Conservation (phyloP, 2,329 filamentous ascomycete genomes). For the Claviceps pusilla region DNA sequence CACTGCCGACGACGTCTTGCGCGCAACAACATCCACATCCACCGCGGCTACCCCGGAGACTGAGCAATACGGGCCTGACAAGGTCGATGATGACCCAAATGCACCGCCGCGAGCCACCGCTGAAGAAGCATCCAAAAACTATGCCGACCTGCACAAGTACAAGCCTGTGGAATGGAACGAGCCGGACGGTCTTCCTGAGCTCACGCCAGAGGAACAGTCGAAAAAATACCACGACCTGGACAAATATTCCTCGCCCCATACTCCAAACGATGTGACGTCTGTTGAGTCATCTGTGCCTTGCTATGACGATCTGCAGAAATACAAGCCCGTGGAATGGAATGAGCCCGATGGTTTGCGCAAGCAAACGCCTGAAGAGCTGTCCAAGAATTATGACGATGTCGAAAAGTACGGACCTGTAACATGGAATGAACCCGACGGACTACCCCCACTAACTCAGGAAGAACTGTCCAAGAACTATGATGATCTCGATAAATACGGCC, state of each 20-base stretch:
- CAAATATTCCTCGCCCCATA: slow-evolving; percentile 19
- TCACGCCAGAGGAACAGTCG: slow-evolving; percentile 16
- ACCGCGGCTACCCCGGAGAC: slow-evolving; percentile 13
- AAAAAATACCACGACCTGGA: slow-evolving; percentile 21
- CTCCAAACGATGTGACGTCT: slow-evolving; percentile 13
- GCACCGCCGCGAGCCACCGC: slow-evolving; percentile 13
- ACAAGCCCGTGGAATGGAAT: slow-evolving; percentile 23
- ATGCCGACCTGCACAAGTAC: slow-evolving; percentile 28
- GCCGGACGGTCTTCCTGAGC: slow-evolving; percentile 15
- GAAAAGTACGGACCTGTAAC: slow-evolving; percentile 20
- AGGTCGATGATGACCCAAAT: slow-evolving; percentile 17
- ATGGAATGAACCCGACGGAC: slow-evolving; percentile 24
- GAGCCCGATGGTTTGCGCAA: slow-evolving; percentile 25
- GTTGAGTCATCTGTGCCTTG: slow-evolving; percentile 10
- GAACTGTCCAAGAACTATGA: slow-evolving; percentile 26
- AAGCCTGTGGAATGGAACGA: slow-evolving; percentile 17
- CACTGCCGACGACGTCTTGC: slow-evolving; percentile 11
- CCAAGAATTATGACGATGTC: slow-evolving; percentile 25
- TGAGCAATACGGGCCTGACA: slow-evolving; percentile 17
- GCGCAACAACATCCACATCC: slow-evolving; percentile 19
- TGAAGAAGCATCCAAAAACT: slow-evolving; percentile 22
- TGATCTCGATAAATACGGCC: slow-evolving; percentile 21
- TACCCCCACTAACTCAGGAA: slow-evolving; percentile 16
- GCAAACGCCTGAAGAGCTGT: slow-evolving; percentile 18
- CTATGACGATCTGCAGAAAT: slow-evolving; percentile 27